A percentile compares a stretch with the other conserved stretches of the same genome.
These are phyloP conservation scores for Fusarium sp. DNA, from an alignment of 2,329 filamentous ascomycete genomes.

Conservation along the genomic window DNA sequence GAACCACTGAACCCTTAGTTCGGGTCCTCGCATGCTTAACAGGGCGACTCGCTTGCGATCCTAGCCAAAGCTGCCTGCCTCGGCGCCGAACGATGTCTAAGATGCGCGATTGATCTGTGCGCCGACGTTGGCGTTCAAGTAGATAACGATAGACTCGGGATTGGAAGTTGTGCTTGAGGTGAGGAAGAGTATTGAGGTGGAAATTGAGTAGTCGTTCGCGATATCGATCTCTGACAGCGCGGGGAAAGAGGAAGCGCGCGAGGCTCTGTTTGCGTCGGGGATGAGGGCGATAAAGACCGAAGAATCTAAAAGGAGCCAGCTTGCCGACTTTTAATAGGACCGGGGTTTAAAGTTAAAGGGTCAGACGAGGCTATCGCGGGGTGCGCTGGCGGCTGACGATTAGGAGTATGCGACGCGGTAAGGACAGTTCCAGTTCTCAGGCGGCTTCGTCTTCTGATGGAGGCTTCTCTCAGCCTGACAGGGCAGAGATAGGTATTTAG, in stretches of 20 bases:
- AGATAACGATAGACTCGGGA: slow-evolving; percentile 81
- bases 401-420: slow-evolving; percentile 6
- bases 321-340: slow-evolving; percentile 44
- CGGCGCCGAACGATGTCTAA: slow-evolving; percentile 58
- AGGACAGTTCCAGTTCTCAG: slow-evolving; percentile 39
- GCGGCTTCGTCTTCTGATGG: slow-evolving; percentile 50
- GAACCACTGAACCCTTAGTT: slow-evolving; percentile 47
- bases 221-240: slow-evolving; percentile 69
- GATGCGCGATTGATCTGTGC: slow-evolving; percentile 61
- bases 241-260: slow-evolving; percentile 77
- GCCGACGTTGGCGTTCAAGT: slow-evolving; percentile 70
- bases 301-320: slow-evolving; percentile 60
- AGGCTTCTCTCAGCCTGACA: slow-evolving; percentile 38
- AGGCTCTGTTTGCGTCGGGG: slow-evolving; percentile 61
- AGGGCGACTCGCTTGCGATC: slow-evolving; percentile 48
- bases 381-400: slow-evolving; percentile 27
- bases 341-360: slow-evolving; percentile 9
- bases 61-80: slow-evolving; percentile 61
- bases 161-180: slow-evolving; percentile 77
- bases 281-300: slow-evolving; percentile 52
- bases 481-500: slow-evolving; percentile 28
- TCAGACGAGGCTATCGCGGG: slow-evolving; percentile 28
- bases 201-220: slow-evolving; percentile 76
- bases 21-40: slow-evolving; percentile 51
- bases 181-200: slow-evolving; percentile 79